Evolutionary conservation across 176 grass and related monocot species (phyloP).

Genomic region (Carex kokanica): DNA sequence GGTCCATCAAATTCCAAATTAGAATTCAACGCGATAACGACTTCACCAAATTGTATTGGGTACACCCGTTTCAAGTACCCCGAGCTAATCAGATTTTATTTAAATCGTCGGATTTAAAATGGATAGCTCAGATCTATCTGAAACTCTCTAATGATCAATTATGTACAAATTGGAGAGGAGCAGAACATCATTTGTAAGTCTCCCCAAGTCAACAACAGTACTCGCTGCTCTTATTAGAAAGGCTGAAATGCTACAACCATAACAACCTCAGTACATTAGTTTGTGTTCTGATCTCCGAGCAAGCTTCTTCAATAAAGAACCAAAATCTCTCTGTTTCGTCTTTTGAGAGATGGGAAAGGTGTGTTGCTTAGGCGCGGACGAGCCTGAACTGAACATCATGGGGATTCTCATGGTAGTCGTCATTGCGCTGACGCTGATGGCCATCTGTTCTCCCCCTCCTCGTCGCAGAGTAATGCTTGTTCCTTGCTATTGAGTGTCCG

Average conservation of each 20-base stretch:
- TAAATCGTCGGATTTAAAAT: not conserved
- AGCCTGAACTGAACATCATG: conserved; percentile 19
- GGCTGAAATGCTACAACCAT: not conserved
- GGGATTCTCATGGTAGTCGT: conserved; percentile 6
- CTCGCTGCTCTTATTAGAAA: not conserved
- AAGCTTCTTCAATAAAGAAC: not conserved
- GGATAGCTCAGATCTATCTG: not conserved
- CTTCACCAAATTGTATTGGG: not conserved
- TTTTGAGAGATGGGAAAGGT: not conserved
- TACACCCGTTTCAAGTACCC: not conserved
- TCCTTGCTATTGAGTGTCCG: not conserved
- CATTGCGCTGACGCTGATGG: conserved; percentile 20
- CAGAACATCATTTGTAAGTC: not conserved
- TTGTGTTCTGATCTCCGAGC: not conserved
- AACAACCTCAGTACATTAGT: conserved; percentile 9
- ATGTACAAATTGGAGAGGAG: not conserved
- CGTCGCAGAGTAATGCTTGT: conserved; percentile 9
- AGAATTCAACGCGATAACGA: not conserved
- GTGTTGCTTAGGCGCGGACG: not conserved
- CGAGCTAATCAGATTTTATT: not conserved
- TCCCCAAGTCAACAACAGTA: not conserved
- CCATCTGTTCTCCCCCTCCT: conserved; percentile 22
- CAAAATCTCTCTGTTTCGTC: not conserved
- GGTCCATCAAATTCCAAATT: not conserved
- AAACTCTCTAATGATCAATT: not conserved